phyloP scores from a whole-genome alignment of 2,329 filamentous ascomycete species.

The Penicillium brasilianum region DNA sequence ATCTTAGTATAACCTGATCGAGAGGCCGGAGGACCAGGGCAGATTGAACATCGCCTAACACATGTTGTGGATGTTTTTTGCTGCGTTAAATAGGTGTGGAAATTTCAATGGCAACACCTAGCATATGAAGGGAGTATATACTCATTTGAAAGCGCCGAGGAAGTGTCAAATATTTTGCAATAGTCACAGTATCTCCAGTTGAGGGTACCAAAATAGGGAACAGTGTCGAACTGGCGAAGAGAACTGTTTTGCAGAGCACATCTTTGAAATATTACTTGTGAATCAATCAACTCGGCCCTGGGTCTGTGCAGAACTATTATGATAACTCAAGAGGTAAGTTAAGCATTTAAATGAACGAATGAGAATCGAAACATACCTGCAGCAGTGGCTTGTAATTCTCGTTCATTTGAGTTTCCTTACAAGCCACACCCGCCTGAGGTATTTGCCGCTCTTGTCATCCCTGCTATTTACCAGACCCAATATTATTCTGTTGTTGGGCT shows the following conservation, averaged over 20 bases:
- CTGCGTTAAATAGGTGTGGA: background rate
- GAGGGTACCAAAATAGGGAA: background rate
- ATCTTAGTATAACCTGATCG: background rate
- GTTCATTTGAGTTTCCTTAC: slow-evolving; percentile 3
- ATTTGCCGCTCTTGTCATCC: background rate
- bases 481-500: background rate
- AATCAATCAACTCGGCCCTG: too few species aligned
- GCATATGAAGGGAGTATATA: background rate
- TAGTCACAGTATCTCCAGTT: background rate
- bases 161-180: background rate
- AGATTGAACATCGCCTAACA: too few species aligned
- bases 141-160: background rate
- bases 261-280: background rate
- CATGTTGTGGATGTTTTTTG: background rate
- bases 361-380: background rate
- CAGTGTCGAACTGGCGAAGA: too few species aligned
- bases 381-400: slow-evolving; percentile 1
- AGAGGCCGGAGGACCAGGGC: background rate
- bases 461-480: background rate
- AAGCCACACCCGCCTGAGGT: slow-evolving; percentile 1
- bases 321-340: background rate
- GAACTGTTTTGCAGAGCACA: too few species aligned
- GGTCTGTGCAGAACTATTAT: background rate
- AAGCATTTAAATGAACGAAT: background rate
- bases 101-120: background rate